A percentile compares a stretch with the other conserved stretches of the same genome.
These are phyloP conservation scores for Naganishia sp. DNA, from an alignment of 1,284 basidiomycete genomes.

Conservation along the genomic window DNA sequence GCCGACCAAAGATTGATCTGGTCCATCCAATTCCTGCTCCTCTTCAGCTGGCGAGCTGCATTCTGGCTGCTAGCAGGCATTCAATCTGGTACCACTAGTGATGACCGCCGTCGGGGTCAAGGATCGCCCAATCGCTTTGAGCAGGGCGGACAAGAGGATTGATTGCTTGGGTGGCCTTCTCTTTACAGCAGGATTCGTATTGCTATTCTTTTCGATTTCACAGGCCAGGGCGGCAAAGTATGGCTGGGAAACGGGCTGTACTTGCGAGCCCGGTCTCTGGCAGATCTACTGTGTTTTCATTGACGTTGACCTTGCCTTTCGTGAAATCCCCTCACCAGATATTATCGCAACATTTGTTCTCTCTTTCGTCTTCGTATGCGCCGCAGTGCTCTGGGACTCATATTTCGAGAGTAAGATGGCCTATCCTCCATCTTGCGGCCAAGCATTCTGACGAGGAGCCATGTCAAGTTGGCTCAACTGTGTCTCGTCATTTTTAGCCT, in stretches of 20 bases:
- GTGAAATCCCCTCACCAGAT: not conserved
- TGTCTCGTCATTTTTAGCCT: not conserved
- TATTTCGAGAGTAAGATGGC: constrained; percentile 4
- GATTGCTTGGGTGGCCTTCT: constrained; percentile 10
- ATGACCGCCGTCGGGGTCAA: not conserved
- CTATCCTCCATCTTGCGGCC: constrained; percentile 6
- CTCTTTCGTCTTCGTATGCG: not conserved
- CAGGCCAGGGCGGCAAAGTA: constrained; percentile 3
- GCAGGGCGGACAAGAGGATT: not conserved
- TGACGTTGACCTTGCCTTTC: not conserved
- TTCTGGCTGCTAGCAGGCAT: constrained; percentile 8
- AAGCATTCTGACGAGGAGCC: not conserved
- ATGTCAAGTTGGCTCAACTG: not conserved
- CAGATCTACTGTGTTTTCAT: no score
- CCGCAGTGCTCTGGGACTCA: not conserved
- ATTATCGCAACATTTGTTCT: constrained; percentile 5
- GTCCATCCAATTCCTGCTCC: not conserved
- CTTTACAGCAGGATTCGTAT: constrained; percentile 3
- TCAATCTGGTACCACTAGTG: not conserved
- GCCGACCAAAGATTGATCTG: not conserved
- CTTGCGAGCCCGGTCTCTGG: no score
- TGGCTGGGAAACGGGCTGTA: constrained; percentile 3
- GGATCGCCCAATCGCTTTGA: not conserved
- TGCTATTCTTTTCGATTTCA: constrained; percentile 9
- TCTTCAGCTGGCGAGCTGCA: constrained; percentile 3